Base-by-base conservation (phyloP, 208 protist species). In the Polymyxa betae region DNA sequence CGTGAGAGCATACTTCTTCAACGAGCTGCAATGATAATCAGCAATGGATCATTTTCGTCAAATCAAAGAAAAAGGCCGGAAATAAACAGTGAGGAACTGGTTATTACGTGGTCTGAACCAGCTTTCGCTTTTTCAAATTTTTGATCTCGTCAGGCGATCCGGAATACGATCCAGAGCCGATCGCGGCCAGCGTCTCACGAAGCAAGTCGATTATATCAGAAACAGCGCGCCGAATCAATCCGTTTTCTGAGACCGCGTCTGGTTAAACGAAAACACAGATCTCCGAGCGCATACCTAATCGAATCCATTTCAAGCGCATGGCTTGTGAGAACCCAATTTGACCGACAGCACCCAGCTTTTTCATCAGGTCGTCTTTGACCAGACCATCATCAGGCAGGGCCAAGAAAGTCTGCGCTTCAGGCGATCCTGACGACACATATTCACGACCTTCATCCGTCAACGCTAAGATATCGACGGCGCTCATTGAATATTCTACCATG, bases 361-460 rank as follows among this genome's bases (percentile, higher is more conserved):
- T 35, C 72, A 82, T 35, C 5, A 82, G 72, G 35, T 5, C 72
- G 16, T 82, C 72, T 43, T 43, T 82, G 16, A 20, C 10, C 5
- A 43, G 10, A 5, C 72, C 72, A 20, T 82, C 72, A 5, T 5
- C 16, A 40, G 5, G n/a, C 12, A 82, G 5, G 35, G 72, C 72
- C 16, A 16, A 5, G 72, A 45, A 82, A 12, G 77, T 38, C 29
- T 92, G 77, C 16, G 41, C 46, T 45, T 92, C 90, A 46, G 90
- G 90, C 49, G 90, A 77, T 40, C 90, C 90, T n/a, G 77, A 24
- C 20, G 52, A 0, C 0, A 43, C 90, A 40, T 89, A 88, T 20
- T 52, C 24, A 32, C 77, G 12, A 38, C 90, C 90, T 88, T 92
- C 90, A 29, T 66, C 45, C 32, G 90, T 77, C 38, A 90, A 1